Percentiles rank a stretch among this genome's conserved stretches.
Evolutionary conservation across 1,139 yeast genomes (phyloP).

Genomic region (Suhomyces bolitotheri): DNA sequence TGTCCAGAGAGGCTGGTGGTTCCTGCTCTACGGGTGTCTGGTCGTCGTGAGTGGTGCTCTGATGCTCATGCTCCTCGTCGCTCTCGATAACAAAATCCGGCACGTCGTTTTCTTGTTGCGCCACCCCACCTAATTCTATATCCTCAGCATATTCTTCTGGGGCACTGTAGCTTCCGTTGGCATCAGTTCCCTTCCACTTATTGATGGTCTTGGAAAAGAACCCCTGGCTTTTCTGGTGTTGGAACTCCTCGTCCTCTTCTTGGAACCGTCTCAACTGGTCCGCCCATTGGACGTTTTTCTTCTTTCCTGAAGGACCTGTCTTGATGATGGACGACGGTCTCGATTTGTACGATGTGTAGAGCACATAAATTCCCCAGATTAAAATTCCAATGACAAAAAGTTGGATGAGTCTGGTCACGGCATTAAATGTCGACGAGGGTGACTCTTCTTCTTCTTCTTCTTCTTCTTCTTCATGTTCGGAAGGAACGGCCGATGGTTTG

Average conservation of each 20-base stretch:
- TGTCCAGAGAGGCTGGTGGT: too few relatives aligned
- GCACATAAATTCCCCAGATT: conserved; percentile 46
- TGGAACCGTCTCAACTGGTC: conserved; percentile 47
- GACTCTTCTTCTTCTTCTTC: conserved; percentile 1
- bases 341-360: conserved; percentile 40
- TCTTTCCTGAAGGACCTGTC: conserved; percentile 37
- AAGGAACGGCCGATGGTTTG: not conserved
- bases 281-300: conserved; percentile 62
- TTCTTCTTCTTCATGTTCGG: conserved; percentile 2
- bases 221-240: conserved; percentile 24
- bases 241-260: conserved; percentile 30
- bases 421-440: conserved; percentile 23
- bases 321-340: conserved; percentile 48
- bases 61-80: conserved; percentile 40
- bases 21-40: not conserved
- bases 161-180: conserved; percentile 30
- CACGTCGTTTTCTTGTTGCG: conserved; percentile 20
- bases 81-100: conserved; percentile 45
- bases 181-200: conserved; percentile 33
- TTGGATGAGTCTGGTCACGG: conserved; percentile 44
- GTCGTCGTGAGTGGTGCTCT: not conserved
- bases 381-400: conserved; percentile 40
- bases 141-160: conserved; percentile 29
- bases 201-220: conserved; percentile 42
- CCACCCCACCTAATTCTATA: conserved; percentile 40